Base-by-base conservation (phyloP, 2,329 filamentous ascomycete genomes). In the Harringtonia lauricola region DNA sequence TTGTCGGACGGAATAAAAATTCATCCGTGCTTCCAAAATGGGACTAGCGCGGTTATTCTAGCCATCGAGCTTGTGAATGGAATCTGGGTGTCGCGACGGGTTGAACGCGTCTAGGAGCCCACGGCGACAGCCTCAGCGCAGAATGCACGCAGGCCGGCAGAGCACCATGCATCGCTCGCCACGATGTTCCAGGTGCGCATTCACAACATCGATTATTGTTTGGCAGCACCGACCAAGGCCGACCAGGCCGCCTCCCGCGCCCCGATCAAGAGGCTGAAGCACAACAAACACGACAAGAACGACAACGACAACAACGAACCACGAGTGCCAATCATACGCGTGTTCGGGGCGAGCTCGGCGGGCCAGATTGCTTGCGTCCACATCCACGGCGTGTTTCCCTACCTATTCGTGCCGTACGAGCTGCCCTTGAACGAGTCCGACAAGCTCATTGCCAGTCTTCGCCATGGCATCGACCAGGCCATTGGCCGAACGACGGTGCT, bases 141-240 rank as follows among this genome's bases (percentile, higher is more conserved):
- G 24, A 36, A 37, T 41, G 22, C 34, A 28, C 24, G 28, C 24
- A 30, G 17, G 24, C 15, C n/a, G 21, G 7, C 14, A 18, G 18
- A 8, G 15, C 39, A 42, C 45, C 10, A 47, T 47, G 45, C 37
- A 26, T 33, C 19, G 22, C 17, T 24, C 15, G 47, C 42, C 15
- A 38, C 17, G 15, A 70, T 76, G 53, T 96, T 98, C 66, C 83
- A 86, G 54, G 80, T 98, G 59, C 84, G 89, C 55, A 70, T 98
- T 58, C 95, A 98, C 61, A 95, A 87, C 67, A 82, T 98, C 66
- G 92, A 98, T 64, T 82, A 92, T 61, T 98, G 96, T 62, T 88
- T 95, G 65, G 77, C 81, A 34, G 71, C 71, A 12, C 84, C 88
- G 17, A 85, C 87, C 41, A 72, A 74, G 52, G 82, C 92, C 60